These are phyloP conservation scores for Henckelia pumila DNA, from an alignment of 257 asterid species.

Conservation along the genomic window DNA sequence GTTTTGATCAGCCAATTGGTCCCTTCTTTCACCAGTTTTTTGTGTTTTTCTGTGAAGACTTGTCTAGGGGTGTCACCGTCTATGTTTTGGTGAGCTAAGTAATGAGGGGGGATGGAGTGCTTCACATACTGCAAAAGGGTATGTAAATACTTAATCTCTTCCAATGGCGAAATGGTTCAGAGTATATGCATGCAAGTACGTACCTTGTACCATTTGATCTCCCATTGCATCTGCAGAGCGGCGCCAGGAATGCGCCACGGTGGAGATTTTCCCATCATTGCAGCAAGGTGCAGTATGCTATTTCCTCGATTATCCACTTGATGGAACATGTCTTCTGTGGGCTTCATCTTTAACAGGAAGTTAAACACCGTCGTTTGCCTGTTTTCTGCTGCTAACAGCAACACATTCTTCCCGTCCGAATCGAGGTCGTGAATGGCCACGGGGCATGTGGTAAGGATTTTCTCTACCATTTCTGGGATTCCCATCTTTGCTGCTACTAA, in stretches of 20 bases:
- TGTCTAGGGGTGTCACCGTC: conserved; percentile 42
- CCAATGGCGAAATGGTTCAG: too few relatives aligned
- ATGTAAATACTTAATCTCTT: too few relatives aligned
- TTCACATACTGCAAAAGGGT: conserved; percentile 46
- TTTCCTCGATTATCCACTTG: conserved; percentile 47
- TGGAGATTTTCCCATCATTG: conserved; percentile 26
- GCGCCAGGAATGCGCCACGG: conserved; percentile 64
- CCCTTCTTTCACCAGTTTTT: conserved; percentile 33
- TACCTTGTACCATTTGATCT: conserved; percentile 63
- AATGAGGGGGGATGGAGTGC: conserved; percentile 20
- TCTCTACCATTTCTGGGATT: conserved; percentile 47
- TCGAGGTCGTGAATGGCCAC: conserved; percentile 53
- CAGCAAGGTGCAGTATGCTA: conserved; percentile 56
- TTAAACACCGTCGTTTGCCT: conserved; percentile 42
- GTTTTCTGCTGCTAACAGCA: conserved; percentile 53
- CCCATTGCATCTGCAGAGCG: conserved; percentile 7
- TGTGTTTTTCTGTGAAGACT: conserved; percentile 38
- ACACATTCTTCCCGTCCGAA: conserved; percentile 40
- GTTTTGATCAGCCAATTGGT: conserved; percentile 54
- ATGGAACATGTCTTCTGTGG: conserved; percentile 38
- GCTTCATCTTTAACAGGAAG: conserved; percentile 24
- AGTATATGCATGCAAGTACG: too few relatives aligned
- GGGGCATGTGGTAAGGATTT: conserved; percentile 35
- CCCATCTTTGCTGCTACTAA: conserved; percentile 59
- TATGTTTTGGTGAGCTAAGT: conserved; percentile 32